Conservation (phyloP, 345 rosid genomes). For the Populus pruinosa region DNA sequence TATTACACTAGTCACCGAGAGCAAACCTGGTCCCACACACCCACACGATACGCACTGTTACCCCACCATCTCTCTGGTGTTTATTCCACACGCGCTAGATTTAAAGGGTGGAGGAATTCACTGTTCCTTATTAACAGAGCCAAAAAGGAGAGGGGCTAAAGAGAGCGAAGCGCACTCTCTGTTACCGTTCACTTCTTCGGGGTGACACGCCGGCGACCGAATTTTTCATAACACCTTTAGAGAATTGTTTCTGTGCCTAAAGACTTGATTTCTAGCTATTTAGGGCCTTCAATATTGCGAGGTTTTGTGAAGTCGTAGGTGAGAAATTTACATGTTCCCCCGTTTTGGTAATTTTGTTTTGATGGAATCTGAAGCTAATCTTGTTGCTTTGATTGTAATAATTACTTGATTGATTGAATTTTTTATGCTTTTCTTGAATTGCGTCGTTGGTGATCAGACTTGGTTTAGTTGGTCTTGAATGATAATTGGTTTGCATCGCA, state of each 20-base stretch:
- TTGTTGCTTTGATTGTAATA: neutral
- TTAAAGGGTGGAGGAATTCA: constrained; percentile 12
- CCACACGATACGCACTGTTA: neutral
- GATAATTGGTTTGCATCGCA: constrained; percentile 5
- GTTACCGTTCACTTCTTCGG: constrained; percentile 35
- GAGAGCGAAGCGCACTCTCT: constrained; percentile 23
- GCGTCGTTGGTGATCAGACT: constrained; percentile 1
- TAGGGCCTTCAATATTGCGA: neutral
- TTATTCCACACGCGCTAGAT: constrained; percentile 14
- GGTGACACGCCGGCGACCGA: constrained; percentile 34
- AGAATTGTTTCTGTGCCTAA: neutral
- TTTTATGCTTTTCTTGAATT: constrained; percentile 9
- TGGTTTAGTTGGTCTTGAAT: neutral
- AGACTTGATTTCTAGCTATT: constrained; percentile 8
- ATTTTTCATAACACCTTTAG: neutral
- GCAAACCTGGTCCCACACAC: constrained; percentile 3
- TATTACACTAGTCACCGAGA: neutral
- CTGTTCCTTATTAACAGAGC: constrained; percentile 16
- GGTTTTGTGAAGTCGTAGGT: neutral
- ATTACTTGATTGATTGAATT: neutral
- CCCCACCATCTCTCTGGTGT: neutral
- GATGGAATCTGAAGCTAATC: constrained; percentile 10
- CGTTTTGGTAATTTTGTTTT: constrained; percentile 10
- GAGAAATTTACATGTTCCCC: constrained; percentile 11
- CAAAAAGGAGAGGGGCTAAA: neutral